Conservation (phyloP, 371 early-diverging fungal species). For the Haplosporangium sp. region DNA sequence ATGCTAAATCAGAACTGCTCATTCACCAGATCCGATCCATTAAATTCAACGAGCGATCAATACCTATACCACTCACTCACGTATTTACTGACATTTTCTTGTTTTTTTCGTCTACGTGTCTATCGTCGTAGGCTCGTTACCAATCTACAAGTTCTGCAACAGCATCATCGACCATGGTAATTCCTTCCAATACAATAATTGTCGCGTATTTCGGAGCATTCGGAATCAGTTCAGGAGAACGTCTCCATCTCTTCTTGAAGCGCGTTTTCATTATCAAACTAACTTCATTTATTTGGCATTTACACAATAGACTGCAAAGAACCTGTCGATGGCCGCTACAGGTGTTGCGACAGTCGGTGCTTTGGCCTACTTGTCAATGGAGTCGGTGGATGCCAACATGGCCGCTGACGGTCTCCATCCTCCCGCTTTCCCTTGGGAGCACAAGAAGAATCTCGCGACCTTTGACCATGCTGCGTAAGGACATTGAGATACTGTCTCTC, state of each 20-base stretch:
- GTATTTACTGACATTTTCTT: too few species aligned
- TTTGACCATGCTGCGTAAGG: slow-evolving; percentile 95
- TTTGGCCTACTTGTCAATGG: slow-evolving; percentile 64
- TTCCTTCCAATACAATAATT: neutral
- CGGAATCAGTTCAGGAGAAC: too few species aligned
- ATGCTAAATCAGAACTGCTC: too few species aligned
- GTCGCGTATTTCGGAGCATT: too few species aligned
- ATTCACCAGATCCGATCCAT: too few species aligned
- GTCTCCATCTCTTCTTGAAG: too few species aligned
- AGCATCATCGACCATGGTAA: slow-evolving; percentile 33
- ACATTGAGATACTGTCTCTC: too few species aligned
- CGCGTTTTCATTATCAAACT: too few species aligned
- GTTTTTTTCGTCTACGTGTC: neutral
- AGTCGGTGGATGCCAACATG: slow-evolving; percentile 73
- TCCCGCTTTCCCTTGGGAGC: slow-evolving; percentile 91
- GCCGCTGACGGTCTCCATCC: slow-evolving; percentile 95
- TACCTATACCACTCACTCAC: too few species aligned
- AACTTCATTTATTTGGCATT: too few species aligned
- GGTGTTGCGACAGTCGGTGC: slow-evolving; percentile 69
- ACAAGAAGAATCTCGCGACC: slow-evolving; percentile 81
- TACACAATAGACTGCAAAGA: slow-evolving; percentile 40
- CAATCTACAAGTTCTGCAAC: slow-evolving; percentile 41
- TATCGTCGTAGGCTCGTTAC: slow-evolving; percentile 10
- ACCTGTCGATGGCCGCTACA: slow-evolving; percentile 66
- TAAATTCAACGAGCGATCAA: too few species aligned